Base-by-base conservation (phyloP, 2,329 filamentous ascomycete species). In the Epichloe coenophiala region DNA sequence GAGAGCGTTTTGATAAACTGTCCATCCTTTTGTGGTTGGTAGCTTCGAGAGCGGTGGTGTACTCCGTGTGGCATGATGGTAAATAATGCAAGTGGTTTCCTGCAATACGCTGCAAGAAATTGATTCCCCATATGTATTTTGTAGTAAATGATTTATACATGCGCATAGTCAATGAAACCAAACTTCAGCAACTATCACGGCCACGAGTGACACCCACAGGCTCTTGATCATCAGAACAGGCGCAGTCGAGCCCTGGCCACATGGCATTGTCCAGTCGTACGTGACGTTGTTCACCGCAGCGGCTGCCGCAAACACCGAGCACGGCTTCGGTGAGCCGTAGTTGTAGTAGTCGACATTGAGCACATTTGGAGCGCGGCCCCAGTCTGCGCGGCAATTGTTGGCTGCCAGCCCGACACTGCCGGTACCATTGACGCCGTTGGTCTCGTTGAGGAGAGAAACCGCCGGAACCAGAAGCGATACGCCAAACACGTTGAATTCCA, bases 331-430 rank as follows among this genome's bases (percentile, higher is more conserved):
- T 37, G 68, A 72, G 33, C 85, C 86, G 53, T 74, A 72, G 63
- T 93, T 88, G 68, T 93, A 94, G 65, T 88, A 93, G 63, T 94
- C 88, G 27, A 93, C 86, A 49, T 93, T 81, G 47, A 94, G 71
- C 60, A 89, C 81, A 60, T 84, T 91, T 2, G 88, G 88, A 0
- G 86, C 74, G 8, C 78, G 76, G 19, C 73, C 73, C 85, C 85
- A 93, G 45, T 71, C 64, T 1, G 59, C 52, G 12, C 65, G 64
- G 63, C 88, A 94, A 53, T 80, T 77, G n/a, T 75, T 65, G 1
- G 79, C 79, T 52, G 78, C 77, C 13, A 69, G 56, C 0, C 86
- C 87, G 6, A 91, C 68, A 60, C 81, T 86, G 35, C 86, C 84
- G 49, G 65, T 71, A 15, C 84, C 84, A 1, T 70, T 72, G 12